Base-by-base conservation (phyloP, 179 eudicot genomes). In the Carnegiea gigantea region DNA sequence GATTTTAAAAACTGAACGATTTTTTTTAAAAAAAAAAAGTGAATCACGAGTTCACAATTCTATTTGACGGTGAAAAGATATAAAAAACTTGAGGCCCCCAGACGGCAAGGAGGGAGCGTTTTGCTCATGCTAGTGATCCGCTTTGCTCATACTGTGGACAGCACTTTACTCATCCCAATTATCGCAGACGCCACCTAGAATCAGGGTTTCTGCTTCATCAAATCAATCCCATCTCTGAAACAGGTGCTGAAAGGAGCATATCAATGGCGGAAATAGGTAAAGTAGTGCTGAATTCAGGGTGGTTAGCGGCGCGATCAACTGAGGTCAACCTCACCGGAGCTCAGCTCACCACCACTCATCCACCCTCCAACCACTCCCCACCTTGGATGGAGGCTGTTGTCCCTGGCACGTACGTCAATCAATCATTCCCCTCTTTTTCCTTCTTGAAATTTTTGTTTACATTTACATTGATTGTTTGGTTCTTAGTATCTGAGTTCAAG, bases 231-330 rank as follows among this genome's bases (percentile, higher is more conserved):
- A 67, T 0, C 72, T 67, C 40, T 36, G 40, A 23, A 7, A 21
- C 23, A 9, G 68, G 12, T 24, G 44, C 73, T 70, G 46, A 26
- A 3, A 70, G 73, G 40, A 70, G 73, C n/a, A n/a, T 64, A 70
- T 20, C 71, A 77, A 84, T 84, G 86, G 81, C 83, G 77, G 90
- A 81, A 81, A 82, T 90, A 12, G 97, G 93, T 77, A 90, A 92
- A 84, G 87, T 18, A n/a, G 86, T 90, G 84, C 85, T 95, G 20
- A 92, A 91, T 77, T 79, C 84, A 18, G 94, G 92, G 2, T 95
- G 99, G 99, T 76, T 95, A 78, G 98, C 99, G 18, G 98, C 98
- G 13, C 79, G 99, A 80, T 92, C 97, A 46, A 91, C 95, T 20
- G 98, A 93, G 78, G 85, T 94, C 6, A 78, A 89, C 10, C 87